These are phyloP conservation scores for Zalaria obscura DNA, from an alignment of 2,329 filamentous ascomycete species.

Conservation along the genomic window DNA sequence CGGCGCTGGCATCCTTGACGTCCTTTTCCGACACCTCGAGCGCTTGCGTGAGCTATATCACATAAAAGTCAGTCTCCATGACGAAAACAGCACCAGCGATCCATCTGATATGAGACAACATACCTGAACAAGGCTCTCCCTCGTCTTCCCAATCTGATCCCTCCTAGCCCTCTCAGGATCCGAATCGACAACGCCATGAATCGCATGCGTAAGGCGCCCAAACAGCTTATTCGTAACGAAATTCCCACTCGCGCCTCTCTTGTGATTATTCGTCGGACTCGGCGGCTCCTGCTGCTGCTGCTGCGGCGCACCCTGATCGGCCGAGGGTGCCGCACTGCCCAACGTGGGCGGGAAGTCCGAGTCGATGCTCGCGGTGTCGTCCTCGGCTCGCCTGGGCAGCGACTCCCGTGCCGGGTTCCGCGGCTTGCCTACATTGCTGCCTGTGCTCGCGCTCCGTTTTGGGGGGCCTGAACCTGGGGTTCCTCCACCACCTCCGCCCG, in stretches of 20 bases:
- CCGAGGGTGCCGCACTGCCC: constrained; percentile 44
- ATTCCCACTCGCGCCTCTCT: constrained; percentile 64
- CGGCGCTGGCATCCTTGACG: constrained; percentile 81
- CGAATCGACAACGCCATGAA: constrained; percentile 90
- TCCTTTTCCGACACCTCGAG: constrained; percentile 78
- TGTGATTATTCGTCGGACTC: constrained; percentile 37
- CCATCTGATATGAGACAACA: constrained; percentile 3
- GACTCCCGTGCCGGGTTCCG: constrained; percentile 25
- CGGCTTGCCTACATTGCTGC: constrained; percentile 24
- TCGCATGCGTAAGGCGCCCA: constrained; percentile 84
- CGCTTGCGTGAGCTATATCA: constrained; percentile 68
- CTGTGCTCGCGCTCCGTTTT: constrained; percentile 43
- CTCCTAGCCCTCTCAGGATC: constrained; percentile 86
- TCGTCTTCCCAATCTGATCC: constrained; percentile 91
- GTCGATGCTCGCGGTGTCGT: constrained; percentile 40
- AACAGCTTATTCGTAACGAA: constrained; percentile 92
- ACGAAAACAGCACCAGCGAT: no score
- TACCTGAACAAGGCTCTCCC: constrained; percentile 61
- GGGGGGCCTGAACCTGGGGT: constrained; percentile 43
- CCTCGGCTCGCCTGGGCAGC: constrained; percentile 14
- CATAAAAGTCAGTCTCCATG: no score
- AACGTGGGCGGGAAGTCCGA: constrained; percentile 91
- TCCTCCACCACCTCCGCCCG: constrained; percentile 36
- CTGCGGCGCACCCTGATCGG: constrained; percentile 55
- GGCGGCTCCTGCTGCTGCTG: constrained; percentile 11